A percentile compares a stretch with the other conserved stretches of the same genome.
phyloP scores from a whole-genome alignment of 2,329 filamentous ascomycete genomes.

The Bipolaris sorokiniana region DNA sequence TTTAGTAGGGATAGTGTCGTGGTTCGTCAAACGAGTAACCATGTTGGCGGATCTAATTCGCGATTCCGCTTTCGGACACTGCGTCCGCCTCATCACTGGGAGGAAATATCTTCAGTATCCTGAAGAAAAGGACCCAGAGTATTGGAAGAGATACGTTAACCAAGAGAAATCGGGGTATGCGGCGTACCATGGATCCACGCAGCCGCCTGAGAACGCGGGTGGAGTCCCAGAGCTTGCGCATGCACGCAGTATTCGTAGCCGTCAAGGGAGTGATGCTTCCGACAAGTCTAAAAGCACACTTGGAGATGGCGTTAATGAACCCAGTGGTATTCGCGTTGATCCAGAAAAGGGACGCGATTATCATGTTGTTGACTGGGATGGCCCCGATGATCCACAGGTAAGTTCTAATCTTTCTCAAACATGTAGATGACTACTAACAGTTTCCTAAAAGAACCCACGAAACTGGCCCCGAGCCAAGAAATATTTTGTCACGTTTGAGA shows the following conservation, averaged over 20 bases:
- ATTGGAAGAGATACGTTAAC: slow-evolving; percentile 59
- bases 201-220: slow-evolving; percentile 40
- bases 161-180: slow-evolving; percentile 58
- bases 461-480: slow-evolving; percentile 57
- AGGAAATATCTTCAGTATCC: slow-evolving; percentile 51
- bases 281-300: slow-evolving; percentile 23
- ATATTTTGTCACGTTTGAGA: slow-evolving; percentile 53
- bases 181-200: slow-evolving; percentile 53
- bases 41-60: slow-evolving; percentile 29
- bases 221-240: slow-evolving; percentile 29
- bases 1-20: too few relatives aligned
- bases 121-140: slow-evolving; percentile 56
- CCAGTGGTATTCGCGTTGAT: slow-evolving; percentile 54
- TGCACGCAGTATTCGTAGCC: slow-evolving; percentile 16
- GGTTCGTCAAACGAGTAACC: neutral
- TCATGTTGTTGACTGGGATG: slow-evolving; percentile 60
- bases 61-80: slow-evolving; percentile 39
- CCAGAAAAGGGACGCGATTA: slow-evolving; percentile 60
- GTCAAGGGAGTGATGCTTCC: slow-evolving; percentile 17
- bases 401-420: neutral
- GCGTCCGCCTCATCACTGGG: slow-evolving; percentile 51
- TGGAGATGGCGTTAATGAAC: slow-evolving; percentile 33
- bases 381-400: slow-evolving; percentile 53
- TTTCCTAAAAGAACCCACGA: slow-evolving; percentile 48
- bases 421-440: neutral